Percentiles rank a stretch among this genome's conserved stretches.
Evolutionary conservation across 2,329 filamentous ascomycete genomes (phyloP).

Genomic region (Ascochyta koolunga): DNA sequence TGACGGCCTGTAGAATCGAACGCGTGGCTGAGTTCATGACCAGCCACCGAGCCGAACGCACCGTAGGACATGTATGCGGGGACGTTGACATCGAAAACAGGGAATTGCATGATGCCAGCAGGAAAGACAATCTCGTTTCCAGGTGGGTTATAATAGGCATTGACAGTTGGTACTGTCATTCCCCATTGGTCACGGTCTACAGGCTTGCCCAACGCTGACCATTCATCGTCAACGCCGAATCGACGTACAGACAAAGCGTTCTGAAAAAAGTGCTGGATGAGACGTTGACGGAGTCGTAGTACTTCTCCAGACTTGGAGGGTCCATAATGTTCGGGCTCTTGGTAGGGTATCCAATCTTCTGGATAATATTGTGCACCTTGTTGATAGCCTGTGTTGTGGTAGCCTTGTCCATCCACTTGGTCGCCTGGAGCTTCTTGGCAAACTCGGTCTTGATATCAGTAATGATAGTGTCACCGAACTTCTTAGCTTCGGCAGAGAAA

Average conservation of each 20-base stretch:
- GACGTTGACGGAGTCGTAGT: constrained; percentile 62
- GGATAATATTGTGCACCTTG: constrained; percentile 70
- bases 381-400: constrained; percentile 65
- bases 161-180: constrained; percentile 64
- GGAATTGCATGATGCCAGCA: constrained; percentile 71
- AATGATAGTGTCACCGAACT: constrained; percentile 72
- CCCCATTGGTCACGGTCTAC: constrained; percentile 66
- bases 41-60: constrained; percentile 70
- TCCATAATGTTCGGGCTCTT: constrained; percentile 67
- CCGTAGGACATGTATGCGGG: constrained; percentile 72
- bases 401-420: constrained; percentile 69
- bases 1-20: constrained; percentile 71
- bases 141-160: constrained; percentile 69
- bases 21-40: constrained; percentile 73
- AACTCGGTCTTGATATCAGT: constrained; percentile 73
- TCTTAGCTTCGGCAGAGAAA: constrained; percentile 70
- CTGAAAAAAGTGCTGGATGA: constrained; percentile 60
- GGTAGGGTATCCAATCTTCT: constrained; percentile 72
- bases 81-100: constrained; percentile 67
- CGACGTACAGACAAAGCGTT: constrained; percentile 62
- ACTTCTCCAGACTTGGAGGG: constrained; percentile 60
- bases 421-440: constrained; percentile 62
- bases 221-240: constrained; percentile 57
- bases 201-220: constrained; percentile 65
- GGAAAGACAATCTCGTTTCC: constrained; percentile 74